Conservation (phyloP, 495 filamentous ascomycete genomes). For the Podospora anserina region DNA sequence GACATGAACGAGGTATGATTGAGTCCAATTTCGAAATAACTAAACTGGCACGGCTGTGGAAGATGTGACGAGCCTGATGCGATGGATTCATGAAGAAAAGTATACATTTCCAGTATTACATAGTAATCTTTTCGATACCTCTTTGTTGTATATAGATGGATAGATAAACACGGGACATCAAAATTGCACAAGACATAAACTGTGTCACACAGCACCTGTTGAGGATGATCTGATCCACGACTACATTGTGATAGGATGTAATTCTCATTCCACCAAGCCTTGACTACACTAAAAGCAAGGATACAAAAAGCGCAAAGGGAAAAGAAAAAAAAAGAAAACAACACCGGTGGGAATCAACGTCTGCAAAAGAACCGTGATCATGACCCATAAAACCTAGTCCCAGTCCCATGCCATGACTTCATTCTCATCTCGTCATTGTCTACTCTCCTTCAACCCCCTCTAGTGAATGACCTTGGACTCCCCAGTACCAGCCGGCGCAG, state of each 20-base stretch:
- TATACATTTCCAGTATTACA: no score
- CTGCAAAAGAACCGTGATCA: not conserved
- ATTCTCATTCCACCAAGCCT: not conserved
- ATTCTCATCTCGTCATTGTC: not conserved
- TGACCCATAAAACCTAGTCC: not conserved
- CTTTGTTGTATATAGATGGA: no score
- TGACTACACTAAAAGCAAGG: slow-evolving; percentile 1
- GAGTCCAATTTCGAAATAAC: no score
- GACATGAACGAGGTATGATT: not conserved
- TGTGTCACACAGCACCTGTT: no score
- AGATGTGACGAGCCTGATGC: no score
- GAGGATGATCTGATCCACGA: no score
- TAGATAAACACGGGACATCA: no score
- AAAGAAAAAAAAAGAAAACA: not conserved
- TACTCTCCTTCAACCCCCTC: not conserved
- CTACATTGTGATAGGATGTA: not conserved
- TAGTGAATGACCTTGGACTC: slow-evolving; percentile 17
- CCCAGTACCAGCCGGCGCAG: slow-evolving; percentile 5
- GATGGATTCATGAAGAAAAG: no score
- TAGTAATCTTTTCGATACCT: no score
- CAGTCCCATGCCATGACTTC: not conserved
- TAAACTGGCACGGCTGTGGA: no score
- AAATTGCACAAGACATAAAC: no score
- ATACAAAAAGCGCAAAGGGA: not conserved
- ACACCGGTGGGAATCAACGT: not conserved